These are phyloP conservation scores for Coniophora puteana DNA, from an alignment of 1,284 basidiomycete genomes.

Conservation along the genomic window DNA sequence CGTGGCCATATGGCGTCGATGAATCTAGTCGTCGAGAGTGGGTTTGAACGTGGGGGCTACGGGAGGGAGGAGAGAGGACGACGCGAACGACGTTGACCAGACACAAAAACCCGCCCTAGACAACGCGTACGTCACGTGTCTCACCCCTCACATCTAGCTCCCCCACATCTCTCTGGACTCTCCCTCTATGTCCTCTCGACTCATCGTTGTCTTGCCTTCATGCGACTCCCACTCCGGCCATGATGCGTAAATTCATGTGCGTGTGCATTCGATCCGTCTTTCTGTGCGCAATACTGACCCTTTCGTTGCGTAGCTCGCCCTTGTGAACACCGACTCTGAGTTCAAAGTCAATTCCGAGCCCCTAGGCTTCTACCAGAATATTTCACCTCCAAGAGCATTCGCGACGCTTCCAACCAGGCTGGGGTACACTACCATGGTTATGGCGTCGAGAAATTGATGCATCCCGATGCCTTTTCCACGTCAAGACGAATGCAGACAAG, in stretches of 20 bases:
- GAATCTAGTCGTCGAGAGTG: neutral
- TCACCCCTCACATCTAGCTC: too few species aligned
- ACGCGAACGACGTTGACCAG: too few species aligned
- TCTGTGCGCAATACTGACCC: constrained; percentile 23
- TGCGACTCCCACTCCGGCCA: neutral
- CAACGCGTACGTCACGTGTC: too few species aligned
- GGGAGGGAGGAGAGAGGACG: too few species aligned
- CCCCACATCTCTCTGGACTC: too few species aligned
- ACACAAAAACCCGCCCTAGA: too few species aligned
- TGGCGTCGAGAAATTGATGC: constrained; percentile 69
- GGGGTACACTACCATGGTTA: constrained; percentile 69
- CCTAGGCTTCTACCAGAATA: constrained; percentile 75
- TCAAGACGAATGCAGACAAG: constrained; percentile 64
- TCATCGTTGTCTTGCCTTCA: constrained; percentile 5
- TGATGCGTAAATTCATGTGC: constrained; percentile 52
- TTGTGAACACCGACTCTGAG: constrained; percentile 56
- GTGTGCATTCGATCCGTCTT: constrained; percentile 27
- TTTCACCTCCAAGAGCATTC: constrained; percentile 63
- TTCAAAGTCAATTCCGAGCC: constrained; percentile 53
- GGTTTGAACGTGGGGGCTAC: too few species aligned
- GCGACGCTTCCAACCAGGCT: constrained; percentile 71
- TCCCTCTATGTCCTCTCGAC: neutral
- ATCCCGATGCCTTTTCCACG: constrained; percentile 72
- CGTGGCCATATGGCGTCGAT: neutral
- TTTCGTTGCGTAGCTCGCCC: constrained; percentile 33